Conservation (phyloP, 495 filamentous ascomycete genomes). For the Hypoxylon fuscum region DNA sequence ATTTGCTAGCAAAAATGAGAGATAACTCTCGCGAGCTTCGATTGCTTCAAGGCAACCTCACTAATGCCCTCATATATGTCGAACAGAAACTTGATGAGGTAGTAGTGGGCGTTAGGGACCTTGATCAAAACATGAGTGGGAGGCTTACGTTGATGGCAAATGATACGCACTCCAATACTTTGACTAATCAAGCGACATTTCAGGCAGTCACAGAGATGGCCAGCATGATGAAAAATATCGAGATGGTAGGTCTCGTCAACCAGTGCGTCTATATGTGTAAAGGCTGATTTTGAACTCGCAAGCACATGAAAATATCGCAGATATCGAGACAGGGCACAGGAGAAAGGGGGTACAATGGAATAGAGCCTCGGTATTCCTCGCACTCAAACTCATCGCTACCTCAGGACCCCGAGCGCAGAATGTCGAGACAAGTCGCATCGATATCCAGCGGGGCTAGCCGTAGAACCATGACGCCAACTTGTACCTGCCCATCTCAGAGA, state of each 20-base stretch:
- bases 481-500: not conserved
- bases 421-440: no score
- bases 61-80: not conserved
- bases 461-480: not conserved
- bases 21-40: not conserved
- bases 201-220: no score
- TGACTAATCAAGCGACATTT: no score
- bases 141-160: slow-evolving; percentile 2
- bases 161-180: no score
- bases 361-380: no score
- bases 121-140: not conserved
- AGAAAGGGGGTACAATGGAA: not conserved
- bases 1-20: not conserved
- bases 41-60: not conserved
- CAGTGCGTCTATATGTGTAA: no score
- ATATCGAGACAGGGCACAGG: not conserved
- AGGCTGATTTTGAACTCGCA: no score
- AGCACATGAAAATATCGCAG: not conserved
- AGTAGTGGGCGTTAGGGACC: not conserved
- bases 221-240: no score
- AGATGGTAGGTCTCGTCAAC: no score
- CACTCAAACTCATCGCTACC: no score
- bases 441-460: not conserved
- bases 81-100: not conserved
- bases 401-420: no score